Evolutionary conservation across 108 stramenopile genomes (phyloP), one percentile per base, ranked within the genome.

Genomic region (Cyclotella distinguenda): DNA sequence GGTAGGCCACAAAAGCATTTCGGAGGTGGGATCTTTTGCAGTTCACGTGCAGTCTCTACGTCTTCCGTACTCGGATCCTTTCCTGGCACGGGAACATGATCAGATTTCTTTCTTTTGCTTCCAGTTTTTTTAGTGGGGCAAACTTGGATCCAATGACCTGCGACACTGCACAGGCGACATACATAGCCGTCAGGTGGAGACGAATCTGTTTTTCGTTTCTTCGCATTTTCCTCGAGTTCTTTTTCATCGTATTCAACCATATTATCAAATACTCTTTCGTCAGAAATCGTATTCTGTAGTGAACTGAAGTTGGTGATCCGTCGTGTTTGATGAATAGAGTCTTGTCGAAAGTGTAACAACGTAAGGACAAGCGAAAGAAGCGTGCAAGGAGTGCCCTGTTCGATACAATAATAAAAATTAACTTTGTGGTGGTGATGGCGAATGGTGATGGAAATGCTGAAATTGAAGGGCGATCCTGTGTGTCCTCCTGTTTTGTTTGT

Each of bases 81-180:
- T 9, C 88, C 88, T 21, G 88, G 75, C 0, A 84, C 82, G 0
- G 75, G 80, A 6, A 79, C 59, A 48, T 86, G 86, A 35, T 81
- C 73, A 5, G 78, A 77, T 55, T 72, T 76, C 32, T 77, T 75
- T 31, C 56, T 63, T 31, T 67, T 71, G 27, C 75, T 76, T 21
- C 73, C 65, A n/a, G 82, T 77, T 45, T 77, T 70, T 25, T 81
- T 79, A 16, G 72, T 78, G 2, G 84, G 82, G 53, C 88, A 89
- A 46, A 81, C 79, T 59, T 89, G 88, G 18, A 89, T 89, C 88
- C 88, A 89, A 58, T 89, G 88, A 11, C 63, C 63, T 35, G 81
- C 55, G 5, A 54, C 54, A 12, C 64, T 55, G 58, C 88, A 89
- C 15, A 80, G 39, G 33, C 84, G 79, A 64, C 88, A 89, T 6